A percentile compares a stretch with the other conserved stretches of the same genome.
Evolutionary conservation across 2,329 filamentous ascomycete genomes (phyloP).

Genomic region (Xylariaceae sp.): DNA sequence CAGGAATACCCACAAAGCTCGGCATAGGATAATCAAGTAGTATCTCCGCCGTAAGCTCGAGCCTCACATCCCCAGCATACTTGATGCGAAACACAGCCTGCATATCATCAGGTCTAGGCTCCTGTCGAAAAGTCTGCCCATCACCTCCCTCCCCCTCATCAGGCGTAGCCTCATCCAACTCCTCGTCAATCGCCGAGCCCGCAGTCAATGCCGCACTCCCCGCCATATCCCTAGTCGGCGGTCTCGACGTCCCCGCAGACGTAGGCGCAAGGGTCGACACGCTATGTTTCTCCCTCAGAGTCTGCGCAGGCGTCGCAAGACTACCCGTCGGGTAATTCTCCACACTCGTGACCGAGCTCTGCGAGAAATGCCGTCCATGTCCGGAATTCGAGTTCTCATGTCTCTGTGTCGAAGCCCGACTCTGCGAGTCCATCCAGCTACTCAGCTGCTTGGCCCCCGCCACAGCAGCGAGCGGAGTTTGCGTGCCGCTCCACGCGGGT

Average conservation of each 20-base stretch:
- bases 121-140: constrained; percentile 53
- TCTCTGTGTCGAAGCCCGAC: not conserved
- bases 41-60: constrained; percentile 91
- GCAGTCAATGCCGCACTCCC: not conserved
- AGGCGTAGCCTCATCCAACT: constrained; percentile 10
- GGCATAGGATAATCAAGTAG: constrained; percentile 97
- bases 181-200: constrained; percentile 20
- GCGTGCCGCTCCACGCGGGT: constrained; percentile 66
- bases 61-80: constrained; percentile 81
- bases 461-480: constrained; percentile 75
- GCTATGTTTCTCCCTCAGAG: constrained; percentile 55
- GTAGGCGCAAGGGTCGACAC: constrained; percentile 60
- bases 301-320: constrained; percentile 35
- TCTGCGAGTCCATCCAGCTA: constrained; percentile 40
- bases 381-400: constrained; percentile 23
- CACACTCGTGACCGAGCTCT: constrained; percentile 42
- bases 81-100: constrained; percentile 89
- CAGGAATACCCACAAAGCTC: constrained; percentile 91
- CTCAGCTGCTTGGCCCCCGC: constrained; percentile 63
- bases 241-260: constrained; percentile 49
- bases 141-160: constrained; percentile 26
- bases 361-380: constrained; percentile 43
- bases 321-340: constrained; percentile 33
- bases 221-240: constrained; percentile 50
- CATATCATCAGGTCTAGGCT: constrained; percentile 78